phyloP scores from a whole-genome alignment of 2,329 filamentous ascomycete genomes.

The Alternaria gaisen region DNA sequence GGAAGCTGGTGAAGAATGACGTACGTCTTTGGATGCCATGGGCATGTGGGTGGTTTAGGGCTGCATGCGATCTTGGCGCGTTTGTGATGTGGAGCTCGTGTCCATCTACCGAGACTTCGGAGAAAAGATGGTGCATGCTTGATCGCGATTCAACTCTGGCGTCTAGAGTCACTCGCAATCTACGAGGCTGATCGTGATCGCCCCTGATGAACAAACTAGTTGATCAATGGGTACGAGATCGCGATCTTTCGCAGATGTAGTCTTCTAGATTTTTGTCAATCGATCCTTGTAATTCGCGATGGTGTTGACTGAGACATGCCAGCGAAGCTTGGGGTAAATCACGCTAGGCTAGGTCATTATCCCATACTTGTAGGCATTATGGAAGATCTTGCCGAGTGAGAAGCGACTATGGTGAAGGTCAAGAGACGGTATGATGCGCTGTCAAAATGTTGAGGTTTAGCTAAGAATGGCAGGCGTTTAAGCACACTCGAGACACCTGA shows the following conservation, averaged over 20 bases:
- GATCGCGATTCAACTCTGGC: not conserved
- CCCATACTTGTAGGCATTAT: constrained; percentile 2
- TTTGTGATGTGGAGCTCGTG: constrained; percentile 6
- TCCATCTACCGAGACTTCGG: constrained; percentile 8
- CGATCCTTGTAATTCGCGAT: constrained; percentile 4
- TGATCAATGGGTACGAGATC: not conserved
- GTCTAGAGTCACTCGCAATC: not conserved
- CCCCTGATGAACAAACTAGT: not conserved
- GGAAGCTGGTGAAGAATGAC: not conserved
- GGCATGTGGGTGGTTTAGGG: not conserved
- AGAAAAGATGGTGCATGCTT: constrained; percentile 3
- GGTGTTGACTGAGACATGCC: constrained; percentile 27
- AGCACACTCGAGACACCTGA: constrained; percentile 1
- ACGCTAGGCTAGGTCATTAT: constrained; percentile 3
- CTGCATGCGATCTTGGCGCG: constrained; percentile 11
- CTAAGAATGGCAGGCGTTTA: not conserved
- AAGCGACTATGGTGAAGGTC: constrained; percentile 2
- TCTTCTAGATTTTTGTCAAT: not conserved
- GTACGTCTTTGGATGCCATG: constrained; percentile 1
- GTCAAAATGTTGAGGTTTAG: not conserved
- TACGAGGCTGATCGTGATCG: constrained; percentile 8
- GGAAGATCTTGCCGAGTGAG: constrained; percentile 15
- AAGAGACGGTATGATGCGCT: constrained; percentile 4
- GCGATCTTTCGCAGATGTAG: constrained; percentile 1
- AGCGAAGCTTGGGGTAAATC: constrained; percentile 15